These are phyloP conservation scores for Fusarium zealandicum DNA, from an alignment of 2,329 filamentous ascomycete species.

Conservation along the genomic window DNA sequence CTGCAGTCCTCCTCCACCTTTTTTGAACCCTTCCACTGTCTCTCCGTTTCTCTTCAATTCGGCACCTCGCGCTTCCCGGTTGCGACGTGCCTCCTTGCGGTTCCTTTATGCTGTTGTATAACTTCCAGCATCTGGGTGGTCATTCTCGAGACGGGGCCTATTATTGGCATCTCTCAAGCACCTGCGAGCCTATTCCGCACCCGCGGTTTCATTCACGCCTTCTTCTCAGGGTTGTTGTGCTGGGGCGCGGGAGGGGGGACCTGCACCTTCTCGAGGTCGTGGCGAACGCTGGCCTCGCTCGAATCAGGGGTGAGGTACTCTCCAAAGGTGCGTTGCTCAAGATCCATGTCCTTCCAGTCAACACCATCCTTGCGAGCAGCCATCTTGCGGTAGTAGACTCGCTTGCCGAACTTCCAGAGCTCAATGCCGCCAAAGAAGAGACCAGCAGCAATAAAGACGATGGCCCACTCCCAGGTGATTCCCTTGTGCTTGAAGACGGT, in stretches of 20 bases:
- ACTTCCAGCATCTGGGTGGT: neutral
- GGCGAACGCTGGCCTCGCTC: slow-evolving; percentile 40
- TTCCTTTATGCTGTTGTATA: slow-evolving; percentile 7
- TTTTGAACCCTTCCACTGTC: slow-evolving; percentile 26
- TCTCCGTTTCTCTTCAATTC: slow-evolving; percentile 16
- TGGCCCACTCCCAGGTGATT: slow-evolving; percentile 69
- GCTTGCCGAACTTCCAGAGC: slow-evolving; percentile 66
- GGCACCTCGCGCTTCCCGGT: slow-evolving; percentile 8
- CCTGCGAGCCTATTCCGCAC: neutral
- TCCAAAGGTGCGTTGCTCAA: slow-evolving; percentile 51
- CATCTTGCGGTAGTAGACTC: slow-evolving; percentile 49
- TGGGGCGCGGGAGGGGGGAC: slow-evolving; percentile 15
- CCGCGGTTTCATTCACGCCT: slow-evolving; percentile 25
- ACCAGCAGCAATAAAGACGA: slow-evolving; percentile 61
- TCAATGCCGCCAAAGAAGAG: slow-evolving; percentile 67
- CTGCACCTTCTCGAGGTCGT: slow-evolving; percentile 37
- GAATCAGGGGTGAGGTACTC: slow-evolving; percentile 46
- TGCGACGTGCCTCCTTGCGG: slow-evolving; percentile 6
- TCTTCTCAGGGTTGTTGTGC: slow-evolving; percentile 28
- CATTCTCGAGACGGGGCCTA: neutral
- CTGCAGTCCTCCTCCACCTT: slow-evolving; percentile 43
- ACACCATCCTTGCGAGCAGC: slow-evolving; percentile 36
- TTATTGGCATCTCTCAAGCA: neutral
- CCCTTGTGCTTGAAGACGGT: slow-evolving; percentile 66
- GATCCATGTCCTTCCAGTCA: slow-evolving; percentile 49